These are phyloP conservation scores for Pythium biforme DNA, from an alignment of 352 stramenopile genomes.

Conservation along the genomic window DNA sequence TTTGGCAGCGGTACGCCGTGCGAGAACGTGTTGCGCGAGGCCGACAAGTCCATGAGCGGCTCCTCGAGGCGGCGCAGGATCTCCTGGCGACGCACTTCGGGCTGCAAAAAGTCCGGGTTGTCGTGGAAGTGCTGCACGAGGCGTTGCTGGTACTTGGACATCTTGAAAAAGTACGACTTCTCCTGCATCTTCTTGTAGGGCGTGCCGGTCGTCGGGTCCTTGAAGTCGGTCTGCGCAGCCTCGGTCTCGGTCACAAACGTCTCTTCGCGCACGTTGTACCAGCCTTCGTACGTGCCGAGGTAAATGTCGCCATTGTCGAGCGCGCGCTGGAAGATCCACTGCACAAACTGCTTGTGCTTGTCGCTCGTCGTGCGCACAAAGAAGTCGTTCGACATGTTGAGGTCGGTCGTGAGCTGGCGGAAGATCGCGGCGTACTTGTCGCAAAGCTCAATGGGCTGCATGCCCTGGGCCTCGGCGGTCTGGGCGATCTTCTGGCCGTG, in stretches of 20 bases:
- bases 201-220: constrained; percentile 91
- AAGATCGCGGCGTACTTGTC: constrained; percentile 93
- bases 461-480: constrained; percentile 90
- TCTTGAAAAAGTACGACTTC: constrained; percentile 99
- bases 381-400: constrained; percentile 86
- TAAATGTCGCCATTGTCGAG: constrained; percentile 96
- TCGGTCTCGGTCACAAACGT: constrained; percentile 98
- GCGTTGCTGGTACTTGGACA: constrained; percentile 96
- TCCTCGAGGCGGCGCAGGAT: constrained; percentile 94
- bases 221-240: constrained; percentile 94
- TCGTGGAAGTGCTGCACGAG: constrained; percentile 95
- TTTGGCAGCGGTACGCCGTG: constrained; percentile 94
- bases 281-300: constrained; percentile 96
- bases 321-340: constrained; percentile 93
- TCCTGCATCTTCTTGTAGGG: constrained; percentile 98
- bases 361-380: constrained; percentile 97
- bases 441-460: constrained; percentile 94
- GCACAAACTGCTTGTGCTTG: constrained; percentile 93
- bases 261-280: constrained; percentile 99
- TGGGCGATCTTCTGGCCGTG: constrained; percentile 99
- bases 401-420: constrained; percentile 80
- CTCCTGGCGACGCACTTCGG: constrained; percentile 92
- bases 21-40: constrained; percentile 96
- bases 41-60: constrained; percentile 94
- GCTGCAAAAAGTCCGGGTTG: constrained; percentile 96